Evolutionary conservation across 495 filamentous ascomycete species (phyloP).

Genomic region (Podospora comata): DNA sequence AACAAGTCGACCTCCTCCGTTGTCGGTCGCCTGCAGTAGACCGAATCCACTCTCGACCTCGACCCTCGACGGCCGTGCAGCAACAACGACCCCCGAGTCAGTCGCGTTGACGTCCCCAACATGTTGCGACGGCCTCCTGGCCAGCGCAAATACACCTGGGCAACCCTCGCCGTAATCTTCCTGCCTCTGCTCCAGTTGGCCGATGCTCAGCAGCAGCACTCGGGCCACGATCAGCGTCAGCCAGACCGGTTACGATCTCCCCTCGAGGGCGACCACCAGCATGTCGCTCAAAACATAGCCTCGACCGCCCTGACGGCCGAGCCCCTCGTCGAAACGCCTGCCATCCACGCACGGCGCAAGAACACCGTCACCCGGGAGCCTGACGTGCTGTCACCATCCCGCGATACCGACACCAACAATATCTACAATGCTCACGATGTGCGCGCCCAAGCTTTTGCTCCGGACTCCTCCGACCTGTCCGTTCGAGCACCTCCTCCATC

Average conservation of each 20-base stretch:
- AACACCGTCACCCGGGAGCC: conserved; percentile 19
- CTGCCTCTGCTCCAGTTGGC: conserved; percentile 51
- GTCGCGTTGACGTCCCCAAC: conserved; percentile 45
- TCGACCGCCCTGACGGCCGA: conserved; percentile 28
- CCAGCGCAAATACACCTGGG: conserved; percentile 47
- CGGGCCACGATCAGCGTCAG: conserved; percentile 27
- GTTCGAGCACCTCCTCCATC: conserved; percentile 77
- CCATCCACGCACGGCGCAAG: conserved; percentile 27
- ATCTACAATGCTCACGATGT: conserved; percentile 62
- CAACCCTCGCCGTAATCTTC: conserved; percentile 47
- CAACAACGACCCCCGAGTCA: conserved; percentile 16
- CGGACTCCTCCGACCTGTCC: conserved; percentile 75
- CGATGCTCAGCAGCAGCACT: conserved; percentile 60
- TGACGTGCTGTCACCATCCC: conserved; percentile 16
- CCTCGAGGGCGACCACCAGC: conserved; percentile 29
- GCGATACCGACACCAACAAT: conserved; percentile 20
- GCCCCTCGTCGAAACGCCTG: conserved; percentile 27
- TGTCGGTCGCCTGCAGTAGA: conserved; percentile 1
- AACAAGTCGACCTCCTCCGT: background rate
- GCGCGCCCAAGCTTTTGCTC: conserved; percentile 94
- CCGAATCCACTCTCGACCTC: conserved; percentile 12
- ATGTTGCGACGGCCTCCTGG: conserved; percentile 58
- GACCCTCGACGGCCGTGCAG: background rate
- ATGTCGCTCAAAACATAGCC: conserved; percentile 27
- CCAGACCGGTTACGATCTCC: conserved; percentile 28